Percentiles rank a stretch among this genome's conserved stretches.
These are phyloP conservation scores for Magnusiomyces suaveolens DNA, from an alignment of 1,139 yeast species.

Conservation along the genomic window DNA sequence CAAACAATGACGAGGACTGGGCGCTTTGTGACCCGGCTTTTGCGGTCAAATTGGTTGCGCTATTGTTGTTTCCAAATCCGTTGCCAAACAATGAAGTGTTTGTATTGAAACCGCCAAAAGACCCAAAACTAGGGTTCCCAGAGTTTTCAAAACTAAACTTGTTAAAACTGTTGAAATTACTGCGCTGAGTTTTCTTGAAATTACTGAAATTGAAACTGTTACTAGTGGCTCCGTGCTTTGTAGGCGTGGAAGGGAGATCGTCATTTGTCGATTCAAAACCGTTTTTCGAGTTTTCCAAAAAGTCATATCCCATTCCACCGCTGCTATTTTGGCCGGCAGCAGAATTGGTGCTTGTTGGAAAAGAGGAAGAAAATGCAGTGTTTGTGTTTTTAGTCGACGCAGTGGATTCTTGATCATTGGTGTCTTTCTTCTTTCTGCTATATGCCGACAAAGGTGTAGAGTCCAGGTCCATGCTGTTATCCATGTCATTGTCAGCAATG, in stretches of 20 bases:
- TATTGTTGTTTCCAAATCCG: too few relatives aligned
- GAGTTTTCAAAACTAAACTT: neutral
- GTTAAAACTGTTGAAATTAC: neutral
- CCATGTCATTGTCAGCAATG: neutral
- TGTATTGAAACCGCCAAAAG: neutral
- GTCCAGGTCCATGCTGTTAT: neutral
- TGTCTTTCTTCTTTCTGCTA: neutral
- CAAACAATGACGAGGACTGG: too few relatives aligned
- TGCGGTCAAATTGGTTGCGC: too few relatives aligned
- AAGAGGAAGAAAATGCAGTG: neutral
- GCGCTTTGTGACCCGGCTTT: too few relatives aligned
- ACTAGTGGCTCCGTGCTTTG: slow-evolving; percentile 5
- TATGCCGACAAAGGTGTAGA: slow-evolving; percentile 10
- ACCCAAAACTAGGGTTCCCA: neutral
- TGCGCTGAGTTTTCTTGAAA: neutral
- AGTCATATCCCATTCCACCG: slow-evolving; percentile 2
- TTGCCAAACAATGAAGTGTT: slow-evolving; percentile 4
- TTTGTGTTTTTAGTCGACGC: neutral
- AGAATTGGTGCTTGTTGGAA: slow-evolving; percentile 7
- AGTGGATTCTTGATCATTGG: neutral
- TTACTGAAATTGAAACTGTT: neutral
- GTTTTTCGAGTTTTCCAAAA: neutral
- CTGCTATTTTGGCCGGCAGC: too few relatives aligned
- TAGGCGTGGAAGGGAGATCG: slow-evolving; percentile 13
- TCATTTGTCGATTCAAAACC: neutral